Evolutionary conservation across 805 yeast species (phyloP), one percentile per base, ranked within the genome.

Genomic region (Teunomyces barrocoloradensis): DNA sequence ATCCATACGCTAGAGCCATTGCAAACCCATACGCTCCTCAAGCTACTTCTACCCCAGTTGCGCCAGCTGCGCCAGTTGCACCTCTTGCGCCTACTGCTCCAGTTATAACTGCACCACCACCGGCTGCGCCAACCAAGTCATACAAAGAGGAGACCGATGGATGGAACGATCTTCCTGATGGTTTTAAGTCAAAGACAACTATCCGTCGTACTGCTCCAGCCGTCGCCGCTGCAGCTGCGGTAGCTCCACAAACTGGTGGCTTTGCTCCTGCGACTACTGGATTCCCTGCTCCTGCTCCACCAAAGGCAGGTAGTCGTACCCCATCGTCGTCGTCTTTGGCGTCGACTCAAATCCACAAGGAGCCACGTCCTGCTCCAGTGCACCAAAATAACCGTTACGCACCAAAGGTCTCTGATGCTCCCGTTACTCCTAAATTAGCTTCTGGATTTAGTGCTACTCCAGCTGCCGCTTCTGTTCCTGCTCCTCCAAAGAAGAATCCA

Each of bases 151-250:
- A 80, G 37, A 78, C 78, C 33, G 87, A 83, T 33, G 89, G 88
- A 3, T 84, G 89, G 89, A 84, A 83, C 56, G 88, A 83, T 58
- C 66, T 84, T 50, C 89, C 89, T 43, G 74, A 79, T 9, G 66
- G 74, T 7, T 77, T 77, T 66, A 75, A 75, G 45, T 57, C 63
- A 2, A 65, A 64, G 51, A 60, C 69, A 1, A 59, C 66, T 25
- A 64, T 75, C 7, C 77, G 77, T 44, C 69, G 77, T 33, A 69
- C 76, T 27, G 75, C 79, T 17, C 72, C 81, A 13, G 68, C 79
- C 5, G 68, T 73, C 13, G 68, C 64, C 12, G 61, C 44, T n/a
- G 43, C 43, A 7, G 40, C 40, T 1, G 29, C 40, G 9, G 29
- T 20, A 12, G 23, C 57, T 13, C 45, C 48, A 32, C 51, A 35